Base-by-base conservation (phyloP, 2,329 filamentous ascomycete species). In the Nannizzia gypsea region DNA sequence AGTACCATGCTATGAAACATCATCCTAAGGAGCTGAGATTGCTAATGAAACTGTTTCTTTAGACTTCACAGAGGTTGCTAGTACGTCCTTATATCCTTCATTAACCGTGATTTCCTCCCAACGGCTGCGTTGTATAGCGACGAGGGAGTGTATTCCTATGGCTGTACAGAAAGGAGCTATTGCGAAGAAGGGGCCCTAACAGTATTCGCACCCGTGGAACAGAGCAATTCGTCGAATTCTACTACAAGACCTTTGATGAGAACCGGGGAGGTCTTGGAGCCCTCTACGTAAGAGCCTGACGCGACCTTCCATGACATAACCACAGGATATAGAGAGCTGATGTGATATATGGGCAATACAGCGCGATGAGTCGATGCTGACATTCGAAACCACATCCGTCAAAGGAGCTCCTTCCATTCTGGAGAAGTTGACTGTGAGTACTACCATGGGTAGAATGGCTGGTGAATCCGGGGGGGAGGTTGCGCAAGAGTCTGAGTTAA, bases 151-250 rank as follows among this genome's bases (percentile, higher is more conserved):
- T 42, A 40, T 38, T 24, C 46, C 11, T 40, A 44, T 26, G 28
- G 46, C 22, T 24, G 8, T 4, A 20, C 31, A 9, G 11, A 15
- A 60, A 28, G 40, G 44, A 56, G 80, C 76, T 76, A 73, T 80
- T 77, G 80, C 80, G 77, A 80, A 78, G 77, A 80, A 80, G 34
- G 15, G 55, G 1, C 20, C 28, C 55, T 57, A 44, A 57, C 52
- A 24, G 44, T 66, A 67, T 61, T 17, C 50, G 50, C 50, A 8
- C 34, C 40, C 24, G 26, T 17, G 34, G 20, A 62, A 69, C 71
- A 96, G 91, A 86, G 74, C 83, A 95, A 77, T 96, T 97, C 76
- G 86, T 92, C 66, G 72, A 85, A 63, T 92, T 87, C 80, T 97
- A 96, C 84, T 96, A 96, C 82, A 80, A 86, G 70, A 86, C 85